A percentile compares a stretch with the other conserved stretches of the same genome.
Conservation (phyloP, 75 land plant genomes). For the Pinus taeda region DNA sequence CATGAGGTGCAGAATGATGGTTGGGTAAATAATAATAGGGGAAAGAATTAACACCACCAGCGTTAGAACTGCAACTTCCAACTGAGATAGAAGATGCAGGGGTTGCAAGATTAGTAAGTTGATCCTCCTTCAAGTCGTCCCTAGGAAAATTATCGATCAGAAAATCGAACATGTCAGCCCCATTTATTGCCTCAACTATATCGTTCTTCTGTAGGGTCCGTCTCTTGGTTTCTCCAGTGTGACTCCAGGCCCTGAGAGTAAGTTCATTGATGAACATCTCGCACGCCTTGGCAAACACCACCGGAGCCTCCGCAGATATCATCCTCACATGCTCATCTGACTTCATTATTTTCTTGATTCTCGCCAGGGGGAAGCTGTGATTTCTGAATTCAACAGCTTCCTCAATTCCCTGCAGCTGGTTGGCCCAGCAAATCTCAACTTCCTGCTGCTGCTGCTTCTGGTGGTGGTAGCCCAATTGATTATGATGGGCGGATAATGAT, state of each 20-base stretch:
- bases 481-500: too few relatives aligned
- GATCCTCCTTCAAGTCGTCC: not conserved
- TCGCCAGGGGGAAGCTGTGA: constrained; percentile 57
- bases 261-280: constrained; percentile 73
- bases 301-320: constrained; percentile 79
- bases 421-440: constrained; percentile 35
- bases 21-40: too few relatives aligned
- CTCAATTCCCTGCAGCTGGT: constrained; percentile 43
- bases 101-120: too few relatives aligned
- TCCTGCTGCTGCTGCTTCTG: constrained; percentile 36
- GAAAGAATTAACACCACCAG: too few relatives aligned
- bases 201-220: constrained; percentile 72
- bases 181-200: constrained; percentile 51
- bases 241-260: constrained; percentile 67
- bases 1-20: too few relatives aligned
- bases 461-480: not conserved
- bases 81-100: too few relatives aligned
- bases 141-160: constrained; percentile 50
- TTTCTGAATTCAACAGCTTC: constrained; percentile 60
- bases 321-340: constrained; percentile 67
- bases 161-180: constrained; percentile 50
- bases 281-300: constrained; percentile 72
- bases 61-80: too few relatives aligned
- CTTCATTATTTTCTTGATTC: constrained; percentile 78
- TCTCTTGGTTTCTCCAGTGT: constrained; percentile 65